Conservation (phyloP, 805 yeast species). For the Cephaloascus fragrans region DNA sequence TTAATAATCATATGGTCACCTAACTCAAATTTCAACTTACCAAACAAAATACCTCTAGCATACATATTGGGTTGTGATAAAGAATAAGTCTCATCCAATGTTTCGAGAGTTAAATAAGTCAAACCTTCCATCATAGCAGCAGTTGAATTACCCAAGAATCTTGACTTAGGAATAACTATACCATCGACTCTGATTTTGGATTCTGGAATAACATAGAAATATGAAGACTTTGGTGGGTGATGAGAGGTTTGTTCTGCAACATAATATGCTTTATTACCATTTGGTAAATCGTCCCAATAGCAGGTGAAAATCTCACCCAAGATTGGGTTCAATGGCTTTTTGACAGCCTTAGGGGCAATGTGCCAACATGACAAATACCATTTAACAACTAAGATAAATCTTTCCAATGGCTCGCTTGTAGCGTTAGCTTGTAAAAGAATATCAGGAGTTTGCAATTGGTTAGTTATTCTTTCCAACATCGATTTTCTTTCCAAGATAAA, state of each 20-base stretch:
- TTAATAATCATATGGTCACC: conserved; percentile 85
- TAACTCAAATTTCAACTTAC: conserved; percentile 79
- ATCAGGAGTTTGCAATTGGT: conserved; percentile 74
- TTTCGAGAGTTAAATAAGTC: conserved; percentile 61
- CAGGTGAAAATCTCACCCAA: conserved; percentile 86
- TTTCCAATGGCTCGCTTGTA: conserved; percentile 44
- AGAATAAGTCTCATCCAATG: conserved; percentile 60
- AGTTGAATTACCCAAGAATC: conserved; percentile 88
- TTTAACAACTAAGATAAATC: conserved; percentile 67
- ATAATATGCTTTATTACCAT: conserved; percentile 63
- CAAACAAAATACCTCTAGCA: conserved; percentile 88
- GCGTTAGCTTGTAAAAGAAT: conserved; percentile 61
- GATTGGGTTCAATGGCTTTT: conserved; percentile 93
- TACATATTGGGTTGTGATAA: conserved; percentile 95
- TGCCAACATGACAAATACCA: conserved; percentile 98
- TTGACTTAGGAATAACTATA: conserved; percentile 74
- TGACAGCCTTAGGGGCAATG: conserved; percentile 96
- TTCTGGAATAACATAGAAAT: conserved; percentile 80
- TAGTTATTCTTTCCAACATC: conserved; percentile 92
- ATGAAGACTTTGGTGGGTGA: conserved; percentile 96
- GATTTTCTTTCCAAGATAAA: conserved; percentile 91
- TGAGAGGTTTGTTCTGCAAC: conserved; percentile 93
- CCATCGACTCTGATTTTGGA: conserved; percentile 83
- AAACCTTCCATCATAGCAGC: conserved; percentile 96
- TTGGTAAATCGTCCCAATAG: conserved; percentile 82